Base-by-base conservation (phyloP, 2,329 filamentous ascomycete species). In the Aspergillus phoenicis region DNA sequence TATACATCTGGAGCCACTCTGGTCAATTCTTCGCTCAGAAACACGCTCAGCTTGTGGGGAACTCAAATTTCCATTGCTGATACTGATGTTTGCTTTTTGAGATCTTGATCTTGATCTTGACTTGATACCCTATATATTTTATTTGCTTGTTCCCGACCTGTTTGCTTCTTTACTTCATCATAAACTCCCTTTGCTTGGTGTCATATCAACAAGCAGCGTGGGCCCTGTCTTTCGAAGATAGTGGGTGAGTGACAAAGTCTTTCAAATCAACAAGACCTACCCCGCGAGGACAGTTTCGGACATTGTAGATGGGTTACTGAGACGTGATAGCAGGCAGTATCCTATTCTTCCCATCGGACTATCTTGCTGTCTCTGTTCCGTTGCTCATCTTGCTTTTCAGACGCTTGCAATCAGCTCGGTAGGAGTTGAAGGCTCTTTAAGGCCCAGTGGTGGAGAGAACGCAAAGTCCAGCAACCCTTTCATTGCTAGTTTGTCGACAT, bases 401-500 rank as follows among this genome's bases (percentile, higher is more conserved):
- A 26, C 26, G 24, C 26, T 17, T 51, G 47, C 26, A 17, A 28
- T 20, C 30, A 8, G 6, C 26, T 28, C 15, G 3, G 45, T 26
- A 30, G 17, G 24, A 47, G 53, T 26, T n/a, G 17, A 39, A 28
- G 28, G 39, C n/a, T 22, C 30, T 10, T 56, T 26, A 15, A 5
- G 45, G 53, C 11, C 17, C n/a, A 20, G 24, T 15, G 15, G 22
- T 33, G 41, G 13, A 28, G 26, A 20, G 33, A 33, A 13, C 39
- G 36, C 57, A 33, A 33, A 30, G 38, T 24, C 24, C 33, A 55
- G 52, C 28, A n/a, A 48, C 53, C 36, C 8, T 52, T 13, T 56
- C 13, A 20, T 43, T 20, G 30, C 20, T 11, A 13, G 36, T 4
- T 54, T 24, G 49, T 30, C 63, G 59, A 64, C 52, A 79, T 79